A percentile compares a stretch with the other conserved stretches of the same genome.
Conservation (phyloP, 805 yeast species). For the Pachysolen tannophilus region DNA sequence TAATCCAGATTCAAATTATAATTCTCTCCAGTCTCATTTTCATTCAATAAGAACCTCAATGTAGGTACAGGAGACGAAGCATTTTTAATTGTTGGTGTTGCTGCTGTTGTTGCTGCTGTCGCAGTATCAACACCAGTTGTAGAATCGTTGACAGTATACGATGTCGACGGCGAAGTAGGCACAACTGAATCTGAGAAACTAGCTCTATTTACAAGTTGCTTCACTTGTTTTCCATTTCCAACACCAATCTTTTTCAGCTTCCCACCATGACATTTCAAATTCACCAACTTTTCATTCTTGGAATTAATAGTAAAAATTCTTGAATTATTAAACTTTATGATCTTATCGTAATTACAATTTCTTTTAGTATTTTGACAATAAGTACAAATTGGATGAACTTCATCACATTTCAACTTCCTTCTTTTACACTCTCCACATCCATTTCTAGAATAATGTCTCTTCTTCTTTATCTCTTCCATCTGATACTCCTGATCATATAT, state of each 20-base stretch:
- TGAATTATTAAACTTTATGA: slow-evolving; percentile 23
- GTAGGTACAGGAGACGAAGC: background rate
- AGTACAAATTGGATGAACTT: slow-evolving; percentile 30
- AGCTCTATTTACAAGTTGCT: background rate
- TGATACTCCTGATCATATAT: no score
- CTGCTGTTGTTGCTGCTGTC: background rate
- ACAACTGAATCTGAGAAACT: background rate
- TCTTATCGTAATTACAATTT: slow-evolving; percentile 28
- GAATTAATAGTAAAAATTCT: slow-evolving; percentile 20
- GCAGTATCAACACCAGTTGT: background rate
- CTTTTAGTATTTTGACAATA: slow-evolving; percentile 30
- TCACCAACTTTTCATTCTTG: slow-evolving; percentile 5
- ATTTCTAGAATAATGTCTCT: slow-evolving; percentile 33
- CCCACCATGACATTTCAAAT: no score
- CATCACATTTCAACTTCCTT: slow-evolving; percentile 35
- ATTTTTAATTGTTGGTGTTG: background rate
- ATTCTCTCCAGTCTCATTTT: background rate
- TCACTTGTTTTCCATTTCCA: no score
- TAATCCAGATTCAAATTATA: no score
- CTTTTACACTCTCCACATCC: slow-evolving; percentile 40
- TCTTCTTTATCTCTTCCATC: slow-evolving; percentile 17
- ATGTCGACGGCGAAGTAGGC: background rate
- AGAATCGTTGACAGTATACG: background rate
- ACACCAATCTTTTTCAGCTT: no score
- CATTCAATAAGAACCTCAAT: background rate